These are phyloP conservation scores for Fusarium nodosum DNA, from an alignment of 2,329 filamentous ascomycete species.

Conservation along the genomic window DNA sequence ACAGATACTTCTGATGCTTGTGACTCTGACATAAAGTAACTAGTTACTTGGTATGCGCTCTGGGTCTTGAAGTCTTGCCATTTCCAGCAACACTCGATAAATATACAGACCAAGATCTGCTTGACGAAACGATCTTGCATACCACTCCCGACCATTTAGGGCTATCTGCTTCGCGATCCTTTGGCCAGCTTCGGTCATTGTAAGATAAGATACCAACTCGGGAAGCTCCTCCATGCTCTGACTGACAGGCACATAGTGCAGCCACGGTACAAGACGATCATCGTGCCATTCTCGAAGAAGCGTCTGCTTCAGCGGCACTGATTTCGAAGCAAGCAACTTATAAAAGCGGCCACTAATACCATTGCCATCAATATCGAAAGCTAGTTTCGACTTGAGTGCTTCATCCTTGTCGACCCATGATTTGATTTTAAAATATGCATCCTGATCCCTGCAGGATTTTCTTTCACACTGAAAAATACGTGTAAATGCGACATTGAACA, in stretches of 20 bases:
- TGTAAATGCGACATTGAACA: background rate
- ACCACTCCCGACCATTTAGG: background rate
- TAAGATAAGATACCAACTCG: background rate
- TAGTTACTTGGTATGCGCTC: background rate
- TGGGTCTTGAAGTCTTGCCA: fast-evolving
- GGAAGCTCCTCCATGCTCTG: background rate
- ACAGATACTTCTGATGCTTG: fast-evolving
- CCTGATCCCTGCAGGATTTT: background rate
- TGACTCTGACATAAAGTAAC: fast-evolving
- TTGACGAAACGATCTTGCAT: background rate
- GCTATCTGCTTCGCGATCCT: background rate
- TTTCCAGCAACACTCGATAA: background rate
- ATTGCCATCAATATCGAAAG: background rate
- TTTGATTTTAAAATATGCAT: fast-evolving
- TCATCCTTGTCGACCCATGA: background rate
- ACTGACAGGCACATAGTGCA: background rate
- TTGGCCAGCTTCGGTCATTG: fast-evolving
- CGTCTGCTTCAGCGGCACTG: background rate
- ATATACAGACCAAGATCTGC: background rate
- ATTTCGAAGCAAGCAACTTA: background rate
- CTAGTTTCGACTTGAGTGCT: background rate
- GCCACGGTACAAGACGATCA: background rate
- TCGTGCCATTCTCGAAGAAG: background rate
- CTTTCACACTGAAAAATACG: background rate
- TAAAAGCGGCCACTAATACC: background rate